A percentile compares a stretch with the other conserved stretches of the same genome.
These are phyloP conservation scores for Neocatenulostroma microsporum DNA, from an alignment of 2,329 filamentous ascomycete species.

Conservation along the genomic window DNA sequence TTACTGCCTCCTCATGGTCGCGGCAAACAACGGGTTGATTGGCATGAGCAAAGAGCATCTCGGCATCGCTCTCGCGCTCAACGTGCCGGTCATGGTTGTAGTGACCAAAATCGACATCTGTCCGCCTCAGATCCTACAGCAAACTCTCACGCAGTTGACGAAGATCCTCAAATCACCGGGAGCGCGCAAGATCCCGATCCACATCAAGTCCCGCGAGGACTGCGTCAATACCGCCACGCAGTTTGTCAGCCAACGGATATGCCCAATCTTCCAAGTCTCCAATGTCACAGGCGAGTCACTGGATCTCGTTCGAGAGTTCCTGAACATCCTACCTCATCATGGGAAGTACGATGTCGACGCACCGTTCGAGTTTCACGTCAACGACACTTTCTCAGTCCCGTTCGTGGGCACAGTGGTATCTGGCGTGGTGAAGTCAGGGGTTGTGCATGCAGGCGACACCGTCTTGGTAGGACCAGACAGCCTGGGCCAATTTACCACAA, in stretches of 20 bases:
- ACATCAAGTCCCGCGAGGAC: conserved; percentile 84
- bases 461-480: conserved; percentile 86
- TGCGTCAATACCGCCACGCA: conserved; percentile 93
- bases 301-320: conserved; percentile 81
- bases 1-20: conserved; percentile 97
- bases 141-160: conserved; percentile 84
- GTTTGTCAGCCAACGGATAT: conserved; percentile 91
- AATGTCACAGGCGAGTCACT: conserved; percentile 93
- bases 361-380: conserved; percentile 89
- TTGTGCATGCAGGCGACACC: conserved; percentile 82
- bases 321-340: conserved; percentile 92
- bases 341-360: conserved; percentile 84
- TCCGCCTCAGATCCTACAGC: conserved; percentile 85
- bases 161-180: conserved; percentile 91
- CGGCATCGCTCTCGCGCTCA: conserved; percentile 86
- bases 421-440: conserved; percentile 75
- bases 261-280: conserved; percentile 94
- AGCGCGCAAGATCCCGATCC: conserved; percentile 89
- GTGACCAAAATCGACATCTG: conserved; percentile 99
- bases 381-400: conserved; percentile 96
- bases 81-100: conserved; percentile 95
- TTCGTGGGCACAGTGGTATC: conserved; percentile 95
- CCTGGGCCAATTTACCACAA: conserved; percentile 79
- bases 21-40: conserved; percentile 94
- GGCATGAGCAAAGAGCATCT: conserved; percentile 95